Evolutionary conservation across 371 early-diverging fungal species (phyloP), one percentile per base, ranked within the genome.

Genomic region (Mycotypha africana): DNA sequence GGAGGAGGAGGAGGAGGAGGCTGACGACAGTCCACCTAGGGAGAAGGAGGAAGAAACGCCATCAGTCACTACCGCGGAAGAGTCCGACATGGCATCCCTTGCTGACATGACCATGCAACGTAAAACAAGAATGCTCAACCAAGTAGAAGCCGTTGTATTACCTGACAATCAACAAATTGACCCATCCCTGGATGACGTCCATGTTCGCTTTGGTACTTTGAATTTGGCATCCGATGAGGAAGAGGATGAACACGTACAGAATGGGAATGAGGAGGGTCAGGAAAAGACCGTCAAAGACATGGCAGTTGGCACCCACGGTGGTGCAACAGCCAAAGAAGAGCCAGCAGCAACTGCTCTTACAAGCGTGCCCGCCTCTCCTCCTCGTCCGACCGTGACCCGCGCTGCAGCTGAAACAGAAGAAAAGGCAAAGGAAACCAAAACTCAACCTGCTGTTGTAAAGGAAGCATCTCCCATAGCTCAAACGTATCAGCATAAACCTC

Each of bases 401-500:
- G 21, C 50, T 26, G 43, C 45, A 38, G 16, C 30, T 39, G 22
- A 35, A 45, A 17, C 26, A 20, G n/a, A 32, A 31, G 25, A 6
- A 33, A 33, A n/a, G 4, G 34, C 5, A 6, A 33, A 33, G 15
- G n/a, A 4, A 33, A 4, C 4, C 34, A 33, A 33, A 28, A 28
- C 8, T 11, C 5, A 28, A 8, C 5, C 28, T 8, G 11, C 28
- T 8, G 28, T 8, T 8, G 5, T 8, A 28, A 8, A 28, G 11
- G 28, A 9, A 5, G 15, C n/a, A 14, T 6, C 34, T 4, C 15
- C 34, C 34, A 33, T 15, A 33, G 15, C 34, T 4, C 85, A 76
- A 89, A 88, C 34, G 23, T 2, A 38, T 23, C 39, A 37, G 10
- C 42, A 42, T n/a, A 25, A 41, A 28, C 22, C 12, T 22, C 14